These are phyloP conservation scores for Linanthus parryae DNA, from an alignment of 148 eudicot genomes.

Conservation along the genomic window DNA sequence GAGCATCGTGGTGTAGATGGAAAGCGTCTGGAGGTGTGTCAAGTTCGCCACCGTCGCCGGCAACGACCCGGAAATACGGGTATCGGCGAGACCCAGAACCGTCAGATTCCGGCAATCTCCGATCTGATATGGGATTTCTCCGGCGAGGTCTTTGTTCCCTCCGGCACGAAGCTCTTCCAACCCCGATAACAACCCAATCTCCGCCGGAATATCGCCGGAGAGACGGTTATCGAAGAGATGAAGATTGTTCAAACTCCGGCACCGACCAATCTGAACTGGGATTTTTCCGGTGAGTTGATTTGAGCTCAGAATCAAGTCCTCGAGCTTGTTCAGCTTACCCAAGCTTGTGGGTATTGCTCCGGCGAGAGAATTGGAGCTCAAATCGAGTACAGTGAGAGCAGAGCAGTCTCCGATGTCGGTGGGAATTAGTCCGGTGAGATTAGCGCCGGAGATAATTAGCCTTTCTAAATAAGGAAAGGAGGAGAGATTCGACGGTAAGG, in stretches of 20 bases:
- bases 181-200: conserved; percentile 40
- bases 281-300: conserved; percentile 71
- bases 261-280: conserved; percentile 57
- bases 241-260: conserved; percentile 41
- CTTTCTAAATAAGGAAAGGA: conserved; percentile 30
- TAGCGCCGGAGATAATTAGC: conserved; percentile 46
- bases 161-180: conserved; percentile 60
- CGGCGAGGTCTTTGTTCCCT: conserved; percentile 63
- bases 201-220: conserved; percentile 48
- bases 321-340: conserved; percentile 47
- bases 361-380: conserved; percentile 51
- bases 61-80: conserved; percentile 58
- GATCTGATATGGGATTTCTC: conserved; percentile 54
- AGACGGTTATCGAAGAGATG: conserved; percentile 56
- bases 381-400: conserved; percentile 33
- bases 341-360: conserved; percentile 51
- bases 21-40: conserved; percentile 45
- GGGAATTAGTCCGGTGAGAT: conserved; percentile 74
- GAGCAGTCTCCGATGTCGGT: conserved; percentile 37
- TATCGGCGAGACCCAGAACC: conserved; percentile 72
- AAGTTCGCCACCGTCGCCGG: conserved; percentile 57
- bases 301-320: conserved; percentile 54
- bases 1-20: conserved; percentile 58
- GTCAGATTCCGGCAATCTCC: conserved; percentile 60
- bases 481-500: conserved; percentile 53